Conservation (phyloP, 2,329 filamentous ascomycete genomes). For the Cyphellophora attinorum region DNA sequence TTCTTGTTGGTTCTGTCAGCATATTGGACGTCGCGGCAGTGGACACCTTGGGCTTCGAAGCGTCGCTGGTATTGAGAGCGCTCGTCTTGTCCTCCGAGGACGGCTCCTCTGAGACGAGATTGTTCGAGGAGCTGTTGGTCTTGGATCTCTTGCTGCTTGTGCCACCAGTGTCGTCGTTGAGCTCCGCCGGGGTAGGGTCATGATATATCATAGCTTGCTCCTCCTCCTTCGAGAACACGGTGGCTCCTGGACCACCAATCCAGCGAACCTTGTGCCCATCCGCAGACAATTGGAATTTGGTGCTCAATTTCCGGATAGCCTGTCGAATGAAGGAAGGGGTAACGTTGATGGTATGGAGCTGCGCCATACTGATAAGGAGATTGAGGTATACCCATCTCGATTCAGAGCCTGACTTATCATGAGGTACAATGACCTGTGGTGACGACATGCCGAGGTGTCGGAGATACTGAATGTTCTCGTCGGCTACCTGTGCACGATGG, state of each 20-base stretch:
- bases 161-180: constrained; percentile 24
- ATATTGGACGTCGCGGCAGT: constrained; percentile 2
- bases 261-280: constrained; percentile 74
- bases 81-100: constrained; percentile 10
- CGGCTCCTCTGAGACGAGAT: constrained; percentile 23
- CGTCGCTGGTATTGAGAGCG: constrained; percentile 3
- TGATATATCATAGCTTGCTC: constrained; percentile 5
- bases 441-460: constrained; percentile 19
- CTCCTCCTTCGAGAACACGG: constrained; percentile 53
- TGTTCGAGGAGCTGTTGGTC: constrained; percentile 32
- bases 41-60: constrained; percentile 3
- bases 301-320: constrained; percentile 60
- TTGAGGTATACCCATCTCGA: constrained; percentile 29
- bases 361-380: constrained; percentile 68
- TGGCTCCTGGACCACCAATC: constrained; percentile 60
- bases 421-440: constrained; percentile 6
- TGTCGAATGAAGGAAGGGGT: constrained; percentile 67
- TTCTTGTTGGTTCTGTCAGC: background rate
- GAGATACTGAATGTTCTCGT: constrained; percentile 59
- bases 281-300: constrained; percentile 65
- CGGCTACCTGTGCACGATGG: constrained; percentile 62
- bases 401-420: constrained; percentile 3
- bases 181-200: constrained; percentile 7
- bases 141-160: constrained; percentile 43
- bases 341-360: constrained; percentile 76